phyloP scores from a whole-genome alignment of 768 basidiomycete species.

The Psilocybe cyanescens region DNA sequence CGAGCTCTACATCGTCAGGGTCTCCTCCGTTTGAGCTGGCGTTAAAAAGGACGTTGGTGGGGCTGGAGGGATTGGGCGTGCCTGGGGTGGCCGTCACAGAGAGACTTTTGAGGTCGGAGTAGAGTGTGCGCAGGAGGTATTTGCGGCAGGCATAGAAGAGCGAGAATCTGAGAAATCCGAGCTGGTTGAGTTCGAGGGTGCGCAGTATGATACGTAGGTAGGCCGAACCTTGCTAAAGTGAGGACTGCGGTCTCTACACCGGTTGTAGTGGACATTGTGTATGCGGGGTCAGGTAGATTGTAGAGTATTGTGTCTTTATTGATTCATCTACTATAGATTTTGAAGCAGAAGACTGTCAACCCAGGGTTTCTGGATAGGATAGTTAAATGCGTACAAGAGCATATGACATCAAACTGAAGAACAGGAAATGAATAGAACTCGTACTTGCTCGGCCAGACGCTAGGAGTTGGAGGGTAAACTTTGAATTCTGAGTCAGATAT shows the following conservation, averaged over 20 bases:
- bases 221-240: slow-evolving; percentile 23
- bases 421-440: no score
- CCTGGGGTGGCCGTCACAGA: slow-evolving; percentile 31
- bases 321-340: neutral
- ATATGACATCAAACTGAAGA: no score
- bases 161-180: slow-evolving; percentile 36
- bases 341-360: no score
- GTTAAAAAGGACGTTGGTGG: slow-evolving; percentile 2
- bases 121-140: slow-evolving; percentile 60
- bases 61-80: slow-evolving; percentile 18
- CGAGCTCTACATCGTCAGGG: slow-evolving; percentile 37
- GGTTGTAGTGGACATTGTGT: slow-evolving; percentile 15
- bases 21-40: slow-evolving; percentile 3
- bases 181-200: neutral
- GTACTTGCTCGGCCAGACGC: no score
- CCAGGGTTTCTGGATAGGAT: no score
- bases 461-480: no score
- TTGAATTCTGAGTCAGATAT: no score
- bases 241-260: slow-evolving; percentile 24
- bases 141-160: slow-evolving; percentile 63
- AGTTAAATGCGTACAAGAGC: no score
- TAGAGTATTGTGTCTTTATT: neutral
- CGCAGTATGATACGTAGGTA: no score
- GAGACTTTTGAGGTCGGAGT: slow-evolving; percentile 58
- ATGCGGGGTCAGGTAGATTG: neutral